These are phyloP conservation scores for Cytospora schulzeri DNA, from an alignment of 2,329 filamentous ascomycete species.

Conservation along the genomic window DNA sequence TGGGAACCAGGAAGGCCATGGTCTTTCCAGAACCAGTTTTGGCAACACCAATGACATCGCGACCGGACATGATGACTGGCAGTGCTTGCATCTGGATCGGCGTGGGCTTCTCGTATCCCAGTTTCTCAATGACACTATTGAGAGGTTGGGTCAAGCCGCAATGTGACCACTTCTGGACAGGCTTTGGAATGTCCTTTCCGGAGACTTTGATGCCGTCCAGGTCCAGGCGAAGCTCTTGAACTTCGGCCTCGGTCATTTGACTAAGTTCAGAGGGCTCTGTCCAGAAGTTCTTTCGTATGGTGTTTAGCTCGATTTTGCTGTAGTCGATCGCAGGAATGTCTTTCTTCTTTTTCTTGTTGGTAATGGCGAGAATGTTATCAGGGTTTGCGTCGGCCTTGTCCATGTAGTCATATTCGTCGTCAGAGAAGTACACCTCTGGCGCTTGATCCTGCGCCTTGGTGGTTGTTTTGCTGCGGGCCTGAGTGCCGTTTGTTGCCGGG, in stretches of 20 bases:
- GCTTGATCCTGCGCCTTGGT: slow-evolving; percentile 60
- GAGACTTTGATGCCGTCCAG: slow-evolving; percentile 94
- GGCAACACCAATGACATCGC: slow-evolving; percentile 93
- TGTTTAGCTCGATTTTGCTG: slow-evolving; percentile 78
- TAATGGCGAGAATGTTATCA: slow-evolving; percentile 54
- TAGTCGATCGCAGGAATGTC: slow-evolving; percentile 90
- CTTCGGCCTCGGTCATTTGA: slow-evolving; percentile 81
- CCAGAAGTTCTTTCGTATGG: slow-evolving; percentile 94
- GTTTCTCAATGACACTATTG: slow-evolving; percentile 77
- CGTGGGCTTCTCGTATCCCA: slow-evolving; percentile 87
- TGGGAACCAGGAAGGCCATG: slow-evolving; percentile 89
- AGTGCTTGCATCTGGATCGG: slow-evolving; percentile 95
- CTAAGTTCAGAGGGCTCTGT: slow-evolving; percentile 83
- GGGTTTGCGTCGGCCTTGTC: slow-evolving; percentile 51
- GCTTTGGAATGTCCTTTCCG: slow-evolving; percentile 85
- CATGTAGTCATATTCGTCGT: slow-evolving; percentile 69
- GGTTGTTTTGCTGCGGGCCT: slow-evolving; percentile 38
- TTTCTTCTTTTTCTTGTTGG: slow-evolving; percentile 82
- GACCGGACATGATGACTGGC: slow-evolving; percentile 91
- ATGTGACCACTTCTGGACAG: slow-evolving; percentile 95
- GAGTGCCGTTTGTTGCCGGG: slow-evolving; percentile 35
- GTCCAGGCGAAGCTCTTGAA: slow-evolving; percentile 79
- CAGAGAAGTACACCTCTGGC: slow-evolving; percentile 85
- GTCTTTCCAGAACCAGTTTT: slow-evolving; percentile 99
- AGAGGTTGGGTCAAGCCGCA: slow-evolving; percentile 87